Base-by-base conservation (phyloP, 176 grass and related monocot species). In the Rhipidocladum racemiflorum region DNA sequence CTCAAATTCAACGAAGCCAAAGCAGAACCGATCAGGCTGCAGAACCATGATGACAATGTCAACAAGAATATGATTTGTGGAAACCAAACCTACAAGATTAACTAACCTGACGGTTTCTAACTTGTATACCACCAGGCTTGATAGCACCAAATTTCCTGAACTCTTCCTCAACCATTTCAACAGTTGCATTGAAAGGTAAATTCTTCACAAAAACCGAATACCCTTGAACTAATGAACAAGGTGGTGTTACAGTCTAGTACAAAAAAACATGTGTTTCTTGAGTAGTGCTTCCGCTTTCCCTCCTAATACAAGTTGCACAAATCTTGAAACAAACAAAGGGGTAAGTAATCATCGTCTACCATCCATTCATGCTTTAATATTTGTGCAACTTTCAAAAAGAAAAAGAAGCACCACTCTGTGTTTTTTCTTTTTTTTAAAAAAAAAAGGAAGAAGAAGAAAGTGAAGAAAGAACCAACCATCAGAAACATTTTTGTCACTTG, bases 1-100 rank as follows among this genome's bases (percentile, higher is more conserved):
- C 61, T 91, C 91, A 85, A 97, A 97, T 79, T 97, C 87, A 9
- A 97, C 87, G 10, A 97, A 97, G 44, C 94, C 91, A 86, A 92
- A 94, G 76, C 81, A 90, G 75, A 91, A 94, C 27, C 46, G 64
- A 65, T 93, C 91, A 85, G 9, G 1, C 91, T 93, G 82, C 72
- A 89, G 56, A 63, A 67, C 75, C 50, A 80, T 53, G 46, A 27
- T 61, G 2, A 43, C 49, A 82, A 80, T 75, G 72, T 89, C 65
- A 85, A 36, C 10, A 80, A 24, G 15, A 29, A 86, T 44, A 61
- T 21, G 8, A 74, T 63, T 61, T 44, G 12, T 14, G 13, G 16
- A 48, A 65, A 65, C 24, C 36, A 73, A 68, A 43, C 51, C 12
- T 61, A 78, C 25, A 79, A 72, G 21, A 39, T 66, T 16, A 32